A percentile compares a stretch with the other conserved stretches of the same genome.
phyloP scores from a whole-genome alignment of 768 basidiomycete species.

The Pilatotrama ljubarskyi region DNA sequence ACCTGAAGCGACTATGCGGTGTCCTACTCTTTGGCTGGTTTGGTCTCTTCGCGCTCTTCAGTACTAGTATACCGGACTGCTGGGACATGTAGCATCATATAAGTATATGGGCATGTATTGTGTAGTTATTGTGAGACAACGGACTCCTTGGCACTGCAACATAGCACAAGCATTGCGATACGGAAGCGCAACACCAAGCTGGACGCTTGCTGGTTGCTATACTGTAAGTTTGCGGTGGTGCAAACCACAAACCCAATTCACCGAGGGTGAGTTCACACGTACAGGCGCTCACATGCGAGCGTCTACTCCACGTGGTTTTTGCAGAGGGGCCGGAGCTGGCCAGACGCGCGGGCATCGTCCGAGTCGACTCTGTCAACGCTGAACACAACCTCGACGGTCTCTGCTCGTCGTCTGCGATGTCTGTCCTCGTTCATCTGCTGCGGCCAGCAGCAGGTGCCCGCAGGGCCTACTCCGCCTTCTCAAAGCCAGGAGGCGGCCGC shows the following conservation, averaged over 20 bases:
- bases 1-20: constrained; percentile 53
- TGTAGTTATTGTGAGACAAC: too few relatives aligned
- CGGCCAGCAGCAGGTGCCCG: constrained; percentile 47
- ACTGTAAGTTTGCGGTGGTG: too few relatives aligned
- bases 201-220: too few relatives aligned
- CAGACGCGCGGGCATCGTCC: constrained; percentile 2
- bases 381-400: constrained; percentile 12
- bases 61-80: not conserved
- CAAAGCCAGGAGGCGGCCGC: constrained; percentile 72
- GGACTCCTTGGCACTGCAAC: too few relatives aligned
- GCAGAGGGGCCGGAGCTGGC: not conserved
- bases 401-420: constrained; percentile 23
- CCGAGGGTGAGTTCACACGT: too few relatives aligned
- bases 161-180: too few relatives aligned
- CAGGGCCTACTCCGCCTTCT: constrained; percentile 76
- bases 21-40: not conserved
- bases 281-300: not conserved
- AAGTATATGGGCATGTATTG: too few relatives aligned
- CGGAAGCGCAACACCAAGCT: too few relatives aligned
- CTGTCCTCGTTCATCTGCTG: constrained; percentile 55
- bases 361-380: constrained; percentile 5
- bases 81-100: constrained; percentile 1
- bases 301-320: constrained; percentile 4
- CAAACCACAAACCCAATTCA: too few relatives aligned
- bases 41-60: too few relatives aligned